Evolutionary conservation across 2,329 filamentous ascomycete species (phyloP).

Genomic region (Helminthosporium solani): DNA sequence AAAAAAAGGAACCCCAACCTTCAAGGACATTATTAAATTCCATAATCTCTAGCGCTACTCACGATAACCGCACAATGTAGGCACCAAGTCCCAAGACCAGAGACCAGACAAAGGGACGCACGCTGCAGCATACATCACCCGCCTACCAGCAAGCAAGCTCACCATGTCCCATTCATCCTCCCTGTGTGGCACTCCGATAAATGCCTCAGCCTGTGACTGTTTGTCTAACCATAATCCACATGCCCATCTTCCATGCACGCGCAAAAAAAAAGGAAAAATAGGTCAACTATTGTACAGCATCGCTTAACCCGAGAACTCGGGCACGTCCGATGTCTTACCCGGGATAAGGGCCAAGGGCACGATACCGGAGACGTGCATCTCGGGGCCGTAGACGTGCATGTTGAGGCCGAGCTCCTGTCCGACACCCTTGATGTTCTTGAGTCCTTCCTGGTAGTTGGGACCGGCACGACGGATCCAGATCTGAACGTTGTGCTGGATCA

Average conservation of each 20-base stretch:
- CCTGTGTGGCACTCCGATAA: background rate
- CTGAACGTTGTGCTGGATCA: conserved; percentile 95
- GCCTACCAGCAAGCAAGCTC: too few relatives aligned
- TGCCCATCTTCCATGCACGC: conserved; percentile 17
- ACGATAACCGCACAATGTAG: too few relatives aligned
- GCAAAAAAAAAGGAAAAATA: conserved; percentile 3
- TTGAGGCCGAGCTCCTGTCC: conserved; percentile 91
- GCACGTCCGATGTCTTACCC: conserved; percentile 61
- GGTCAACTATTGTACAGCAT: conserved; percentile 31
- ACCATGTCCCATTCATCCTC: too few relatives aligned
- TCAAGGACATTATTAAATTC: too few relatives aligned
- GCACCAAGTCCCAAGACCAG: too few relatives aligned
- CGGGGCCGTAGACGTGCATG: conserved; percentile 85
- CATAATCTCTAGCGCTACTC: too few relatives aligned
- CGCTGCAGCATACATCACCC: conserved; percentile 15
- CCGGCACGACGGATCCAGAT: conserved; percentile 93
- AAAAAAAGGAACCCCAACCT: too few relatives aligned
- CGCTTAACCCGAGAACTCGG: conserved; percentile 59
- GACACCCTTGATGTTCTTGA: conserved; percentile 99
- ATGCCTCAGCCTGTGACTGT: conserved; percentile 18
- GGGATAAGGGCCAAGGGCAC: conserved; percentile 79
- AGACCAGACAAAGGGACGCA: too few relatives aligned
- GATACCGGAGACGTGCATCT: conserved; percentile 91
- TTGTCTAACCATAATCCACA: conserved; percentile 36
- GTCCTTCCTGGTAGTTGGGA: conserved; percentile 99